Percentiles rank a stretch among this genome's conserved stretches.
These are phyloP conservation scores for Takakia lepidozioides DNA, from an alignment of 225 moss, liverwort and hornwort species.

Conservation along the genomic window DNA sequence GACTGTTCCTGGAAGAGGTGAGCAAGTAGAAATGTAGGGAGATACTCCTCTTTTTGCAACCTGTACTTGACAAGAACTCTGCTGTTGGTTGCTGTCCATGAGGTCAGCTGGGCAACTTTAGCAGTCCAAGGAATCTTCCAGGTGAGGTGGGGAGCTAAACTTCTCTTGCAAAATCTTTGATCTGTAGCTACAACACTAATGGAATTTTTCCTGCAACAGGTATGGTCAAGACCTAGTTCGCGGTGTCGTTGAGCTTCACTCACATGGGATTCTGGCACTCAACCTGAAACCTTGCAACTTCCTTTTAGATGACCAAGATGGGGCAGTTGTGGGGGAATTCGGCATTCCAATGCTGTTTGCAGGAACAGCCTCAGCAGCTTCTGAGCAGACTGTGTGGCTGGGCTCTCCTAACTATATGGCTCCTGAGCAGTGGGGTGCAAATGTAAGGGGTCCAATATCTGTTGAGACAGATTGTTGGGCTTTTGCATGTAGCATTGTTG, in stretches of 20 bases:
- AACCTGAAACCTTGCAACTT: constrained; percentile 96
- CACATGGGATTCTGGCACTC: constrained; percentile 67
- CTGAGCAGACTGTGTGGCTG: constrained; percentile 82
- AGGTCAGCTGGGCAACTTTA: no score
- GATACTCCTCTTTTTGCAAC: no score
- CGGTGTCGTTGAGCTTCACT: constrained; percentile 85
- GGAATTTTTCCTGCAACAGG: constrained; percentile 22
- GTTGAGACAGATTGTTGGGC: constrained; percentile 92
- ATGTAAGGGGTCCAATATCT: constrained; percentile 73
- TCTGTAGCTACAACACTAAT: neutral
- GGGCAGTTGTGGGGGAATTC: constrained; percentile 83
- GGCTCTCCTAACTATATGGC: constrained; percentile 96
- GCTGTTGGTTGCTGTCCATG: no score
- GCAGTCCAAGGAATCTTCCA: no score
- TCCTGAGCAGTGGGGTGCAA: constrained; percentile 92
- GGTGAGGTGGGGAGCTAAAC: no score
- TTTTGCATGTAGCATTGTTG: constrained; percentile 81
- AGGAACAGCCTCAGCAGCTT: constrained; percentile 42
- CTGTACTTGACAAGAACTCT: no score
- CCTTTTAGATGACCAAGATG: constrained; percentile 74
- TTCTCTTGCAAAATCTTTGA: no score
- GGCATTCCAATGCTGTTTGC: constrained; percentile 85
- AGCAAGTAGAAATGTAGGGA: no score
- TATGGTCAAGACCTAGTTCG: constrained; percentile 71
- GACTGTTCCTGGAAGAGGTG: no score